Conservation (phyloP, 768 basidiomycete genomes). For the Ephemerocybe angulata region DNA sequence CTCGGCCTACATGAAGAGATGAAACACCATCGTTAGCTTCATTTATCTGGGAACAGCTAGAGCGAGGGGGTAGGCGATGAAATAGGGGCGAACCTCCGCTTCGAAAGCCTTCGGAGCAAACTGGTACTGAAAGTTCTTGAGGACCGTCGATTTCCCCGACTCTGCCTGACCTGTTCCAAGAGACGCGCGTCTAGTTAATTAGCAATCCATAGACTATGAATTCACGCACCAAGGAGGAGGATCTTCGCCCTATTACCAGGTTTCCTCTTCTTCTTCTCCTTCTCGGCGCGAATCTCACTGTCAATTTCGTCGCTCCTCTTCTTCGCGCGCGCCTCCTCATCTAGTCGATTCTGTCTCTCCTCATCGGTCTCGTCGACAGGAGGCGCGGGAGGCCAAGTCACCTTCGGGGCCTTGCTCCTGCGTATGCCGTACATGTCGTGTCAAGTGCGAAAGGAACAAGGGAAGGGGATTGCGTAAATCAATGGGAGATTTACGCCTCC, state of each 20-base stretch:
- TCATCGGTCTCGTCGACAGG: constrained; percentile 38
- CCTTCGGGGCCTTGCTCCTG: neutral
- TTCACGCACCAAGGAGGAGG: constrained; percentile 50
- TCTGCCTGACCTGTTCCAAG: constrained; percentile 53
- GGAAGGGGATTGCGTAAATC: no score
- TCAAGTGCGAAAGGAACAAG: no score
- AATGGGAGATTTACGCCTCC: no score
- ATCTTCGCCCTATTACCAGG: constrained; percentile 39
- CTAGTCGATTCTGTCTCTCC: constrained; percentile 36
- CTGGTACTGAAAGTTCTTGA: constrained; percentile 64
- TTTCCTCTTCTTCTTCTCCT: constrained; percentile 33
- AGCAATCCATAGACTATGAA: neutral
- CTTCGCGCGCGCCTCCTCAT: constrained; percentile 48
- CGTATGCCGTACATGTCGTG: no score
- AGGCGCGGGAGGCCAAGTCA: constrained; percentile 15
- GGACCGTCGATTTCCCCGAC: constrained; percentile 63
- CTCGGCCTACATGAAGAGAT: constrained; percentile 30
- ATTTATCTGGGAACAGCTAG: no score
- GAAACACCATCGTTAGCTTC: neutral
- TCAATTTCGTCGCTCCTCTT: constrained; percentile 54
- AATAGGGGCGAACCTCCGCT: constrained; percentile 38
- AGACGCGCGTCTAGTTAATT: neutral
- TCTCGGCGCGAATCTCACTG: constrained; percentile 43
- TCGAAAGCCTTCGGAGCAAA: constrained; percentile 58
- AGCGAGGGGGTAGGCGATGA: no score